These are phyloP conservation scores for Zygosaccharomyces pseudobailii DNA, from an alignment of 1,139 yeast species.

Conservation along the genomic window DNA sequence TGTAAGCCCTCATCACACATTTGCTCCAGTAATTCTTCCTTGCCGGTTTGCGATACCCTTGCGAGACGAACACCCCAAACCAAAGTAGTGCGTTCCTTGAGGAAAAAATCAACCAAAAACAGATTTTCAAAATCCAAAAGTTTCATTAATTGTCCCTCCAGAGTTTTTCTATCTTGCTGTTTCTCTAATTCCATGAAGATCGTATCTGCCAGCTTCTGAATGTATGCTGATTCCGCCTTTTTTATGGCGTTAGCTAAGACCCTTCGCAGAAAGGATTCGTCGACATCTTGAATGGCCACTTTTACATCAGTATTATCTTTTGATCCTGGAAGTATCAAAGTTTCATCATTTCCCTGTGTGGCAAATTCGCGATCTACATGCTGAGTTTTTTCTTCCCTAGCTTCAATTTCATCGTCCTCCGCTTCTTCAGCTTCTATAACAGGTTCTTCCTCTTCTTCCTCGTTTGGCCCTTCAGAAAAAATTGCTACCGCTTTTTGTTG, in stretches of 20 bases:
- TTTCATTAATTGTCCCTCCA: slow-evolving; percentile 51
- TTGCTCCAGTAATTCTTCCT: slow-evolving; percentile 31
- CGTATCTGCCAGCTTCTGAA: slow-evolving; percentile 18
- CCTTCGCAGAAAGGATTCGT: slow-evolving; percentile 49
- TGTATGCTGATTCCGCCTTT: slow-evolving; percentile 3
- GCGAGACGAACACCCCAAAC: slow-evolving; percentile 51
- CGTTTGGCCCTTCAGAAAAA: slow-evolving; percentile 35
- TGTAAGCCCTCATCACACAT: slow-evolving; percentile 37
- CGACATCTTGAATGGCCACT: slow-evolving; percentile 38
- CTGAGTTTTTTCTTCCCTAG: slow-evolving; percentile 23
- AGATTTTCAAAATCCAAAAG: slow-evolving; percentile 49
- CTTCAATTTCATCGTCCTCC: slow-evolving; percentile 27
- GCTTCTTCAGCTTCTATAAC: slow-evolving; percentile 20
- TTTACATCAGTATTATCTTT: slow-evolving; percentile 9
- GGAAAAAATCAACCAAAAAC: slow-evolving; percentile 45
- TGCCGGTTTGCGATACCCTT: slow-evolving; percentile 37
- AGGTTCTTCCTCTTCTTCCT: slow-evolving; percentile 27
- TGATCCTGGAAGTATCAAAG: slow-evolving; percentile 6
- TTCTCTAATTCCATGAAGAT: slow-evolving; percentile 35
- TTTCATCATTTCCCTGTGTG: slow-evolving; percentile 4
- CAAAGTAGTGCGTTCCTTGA: slow-evolving; percentile 49
- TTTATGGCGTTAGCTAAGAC: slow-evolving; percentile 26
- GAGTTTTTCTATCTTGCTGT: slow-evolving; percentile 39
- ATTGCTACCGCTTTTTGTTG: slow-evolving; percentile 28
- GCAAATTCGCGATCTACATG: slow-evolving; percentile 6